Evolutionary conservation across 1,284 basidiomycete genomes (phyloP).

Genomic region (Ceratobasidium sp.): DNA sequence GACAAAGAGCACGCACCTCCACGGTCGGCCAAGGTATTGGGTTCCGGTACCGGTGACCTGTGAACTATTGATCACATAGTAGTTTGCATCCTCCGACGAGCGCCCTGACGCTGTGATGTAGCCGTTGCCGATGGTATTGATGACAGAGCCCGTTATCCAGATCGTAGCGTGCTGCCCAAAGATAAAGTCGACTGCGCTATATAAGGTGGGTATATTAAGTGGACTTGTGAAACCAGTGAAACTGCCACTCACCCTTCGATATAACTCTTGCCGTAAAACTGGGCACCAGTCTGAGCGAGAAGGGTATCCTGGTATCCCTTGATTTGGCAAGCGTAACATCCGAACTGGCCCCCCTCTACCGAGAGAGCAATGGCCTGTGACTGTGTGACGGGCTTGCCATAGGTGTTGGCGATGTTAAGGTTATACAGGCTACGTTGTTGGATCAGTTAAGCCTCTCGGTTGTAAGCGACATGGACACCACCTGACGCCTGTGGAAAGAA

Average conservation of each 20-base stretch:
- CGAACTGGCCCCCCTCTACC: conserved; percentile 47
- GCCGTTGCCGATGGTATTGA: conserved; percentile 46
- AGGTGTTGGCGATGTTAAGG: conserved; percentile 49
- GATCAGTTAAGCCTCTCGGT: neutral
- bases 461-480: conserved; percentile 12
- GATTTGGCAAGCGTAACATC: conserved; percentile 48
- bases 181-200: conserved; percentile 15
- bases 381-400: too few relatives aligned
- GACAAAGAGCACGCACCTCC: neutral
- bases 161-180: conserved; percentile 26
- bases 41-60: conserved; percentile 42
- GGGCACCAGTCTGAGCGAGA: conserved; percentile 48
- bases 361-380: conserved; percentile 49
- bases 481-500: conserved; percentile 47
- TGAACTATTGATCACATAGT: conserved; percentile 47
- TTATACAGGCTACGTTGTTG: conserved; percentile 46
- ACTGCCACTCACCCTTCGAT: conserved; percentile 40
- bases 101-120: conserved; percentile 49
- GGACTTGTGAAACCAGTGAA: neutral
- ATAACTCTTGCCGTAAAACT: too few relatives aligned
- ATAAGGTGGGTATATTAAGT: neutral
- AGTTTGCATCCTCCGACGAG: conserved; percentile 45
- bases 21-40: conserved; percentile 43
- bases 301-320: conserved; percentile 49
- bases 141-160: conserved; percentile 43